Evolutionary conservation across 2,329 filamentous ascomycete genomes (phyloP).

Genomic region (Diplodia mutila): DNA sequence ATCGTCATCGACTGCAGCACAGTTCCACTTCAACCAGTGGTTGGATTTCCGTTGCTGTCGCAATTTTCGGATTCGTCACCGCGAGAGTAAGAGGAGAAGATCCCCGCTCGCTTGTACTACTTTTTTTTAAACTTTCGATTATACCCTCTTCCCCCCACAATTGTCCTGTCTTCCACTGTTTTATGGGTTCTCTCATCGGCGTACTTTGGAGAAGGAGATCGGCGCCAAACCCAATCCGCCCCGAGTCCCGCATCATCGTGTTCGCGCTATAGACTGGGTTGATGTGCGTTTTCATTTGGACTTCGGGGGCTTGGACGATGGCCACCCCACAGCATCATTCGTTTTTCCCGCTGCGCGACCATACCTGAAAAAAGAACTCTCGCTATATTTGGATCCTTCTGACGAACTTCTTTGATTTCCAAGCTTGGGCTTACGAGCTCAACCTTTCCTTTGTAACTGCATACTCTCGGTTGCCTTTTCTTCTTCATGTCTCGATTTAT

Average conservation of each 20-base stretch:
- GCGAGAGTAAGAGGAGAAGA: conserved; percentile 24
- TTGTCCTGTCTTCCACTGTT: conserved; percentile 13
- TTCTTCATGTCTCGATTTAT: conserved; percentile 9
- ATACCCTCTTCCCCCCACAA: conserved; percentile 21
- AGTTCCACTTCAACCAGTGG: not conserved
- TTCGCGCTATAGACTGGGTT: conserved; percentile 19
- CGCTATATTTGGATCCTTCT: not conserved
- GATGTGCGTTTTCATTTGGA: not conserved
- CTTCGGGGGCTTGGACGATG: not conserved
- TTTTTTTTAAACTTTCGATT: conserved; percentile 21
- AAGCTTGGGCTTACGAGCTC: not conserved
- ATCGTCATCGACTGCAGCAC: not conserved
- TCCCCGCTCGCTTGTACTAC: conserved; percentile 20
- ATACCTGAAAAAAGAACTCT: conserved; percentile 12
- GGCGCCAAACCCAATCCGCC: conserved; percentile 9
- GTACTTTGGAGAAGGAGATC: conserved; percentile 14
- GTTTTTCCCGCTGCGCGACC: not conserved
- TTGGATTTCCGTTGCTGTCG: conserved; percentile 10
- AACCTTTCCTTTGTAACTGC: conserved; percentile 4
- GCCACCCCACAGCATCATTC: conserved; percentile 12
- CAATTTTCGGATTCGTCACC: conserved; percentile 9
- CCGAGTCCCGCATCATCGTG: conserved; percentile 5
- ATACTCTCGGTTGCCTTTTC: not conserved
- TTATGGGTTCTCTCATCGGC: conserved; percentile 18
- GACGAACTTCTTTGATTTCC: not conserved